Base-by-base conservation (phyloP, 2,329 filamentous ascomycete species). In the Pseudogymnoascus pannorum region DNA sequence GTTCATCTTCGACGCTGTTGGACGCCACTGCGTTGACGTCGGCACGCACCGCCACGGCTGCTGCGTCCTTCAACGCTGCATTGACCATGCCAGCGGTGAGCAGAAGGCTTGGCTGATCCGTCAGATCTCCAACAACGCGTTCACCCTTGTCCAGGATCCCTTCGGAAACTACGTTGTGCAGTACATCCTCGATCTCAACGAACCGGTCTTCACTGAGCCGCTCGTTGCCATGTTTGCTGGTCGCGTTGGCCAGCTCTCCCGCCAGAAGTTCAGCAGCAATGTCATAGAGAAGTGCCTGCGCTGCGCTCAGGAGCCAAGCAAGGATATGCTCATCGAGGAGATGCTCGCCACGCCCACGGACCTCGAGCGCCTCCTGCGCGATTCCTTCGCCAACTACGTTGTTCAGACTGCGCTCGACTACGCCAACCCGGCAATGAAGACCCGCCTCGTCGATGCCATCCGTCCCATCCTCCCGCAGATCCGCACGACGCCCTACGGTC, bases 101-200 rank as follows among this genome's bases (percentile, higher is more conserved):
- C 94, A 99, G 77, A 96, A 96, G 78, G 81, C 87, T 63, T 88
- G 89, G 77, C 82, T 99, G 64, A 92, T 99, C 66, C 79, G 83
- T 63, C 85, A 90, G 71, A 97, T 99, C 74, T 97, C 92, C 1
- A 81, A 87, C 60, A 88, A 96, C 72, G 91, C 92, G n/a, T 89
- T 91, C 67, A 80, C 87, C 36, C 84, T 99, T 9, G 92, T 99
- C 18, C 92, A 97, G 74, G 94, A 99, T 73, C 93, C 94, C 0
- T 99, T 97, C 68, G 94, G 94, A 72, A 99, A 99, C 76, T 99
- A 99, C 67, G 94, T 99, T 58, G 89, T 99, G 58, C 94, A 99
- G 77, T 99, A 99, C 77, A 97, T 99, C 72, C 86, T 99, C 68
- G 94, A 97, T 72, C 83, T 97, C 60, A 92, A 92, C 67, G 92